Evolutionary conservation across 352 stramenopile genomes (phyloP).

Genomic region (Phytophthora macrochlamydospora): DNA sequence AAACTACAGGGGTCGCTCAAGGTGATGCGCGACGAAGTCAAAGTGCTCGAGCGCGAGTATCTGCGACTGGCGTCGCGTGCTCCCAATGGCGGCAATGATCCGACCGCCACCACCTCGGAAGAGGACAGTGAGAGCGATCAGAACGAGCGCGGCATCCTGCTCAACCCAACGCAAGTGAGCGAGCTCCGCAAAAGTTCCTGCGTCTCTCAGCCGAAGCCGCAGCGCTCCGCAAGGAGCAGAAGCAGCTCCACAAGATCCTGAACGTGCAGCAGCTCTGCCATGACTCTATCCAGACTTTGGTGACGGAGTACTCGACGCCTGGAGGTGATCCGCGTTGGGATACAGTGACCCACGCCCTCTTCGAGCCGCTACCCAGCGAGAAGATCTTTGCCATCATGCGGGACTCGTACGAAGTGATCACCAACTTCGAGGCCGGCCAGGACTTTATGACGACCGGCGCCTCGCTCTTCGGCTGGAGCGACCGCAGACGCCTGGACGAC

Average conservation of each 20-base stretch:
- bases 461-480: conserved; percentile 65
- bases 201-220: conserved; percentile 45
- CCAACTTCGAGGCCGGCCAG: conserved; percentile 45
- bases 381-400: conserved; percentile 61
- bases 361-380: conserved; percentile 28
- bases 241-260: conserved; percentile 52
- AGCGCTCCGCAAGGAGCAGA: conserved; percentile 55
- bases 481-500: conserved; percentile 51
- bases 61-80: conserved; percentile 25
- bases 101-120: conserved; percentile 5
- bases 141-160: conserved; percentile 30
- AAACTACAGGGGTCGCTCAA: conserved; percentile 42
- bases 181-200: conserved; percentile 40
- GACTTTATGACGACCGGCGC: conserved; percentile 55
- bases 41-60: conserved; percentile 54
- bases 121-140: conserved; percentile 22
- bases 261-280: conserved; percentile 61
- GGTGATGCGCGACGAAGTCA: conserved; percentile 59
- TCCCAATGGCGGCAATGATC: conserved; percentile 1
- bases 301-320: conserved; percentile 24
- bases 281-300: conserved; percentile 42
- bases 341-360: conserved; percentile 38
- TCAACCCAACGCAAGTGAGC: conserved; percentile 33
- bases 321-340: conserved; percentile 27
- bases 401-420: conserved; percentile 59